Percentiles rank a stretch among this genome's conserved stretches.
Evolutionary conservation across 225 moss, liverwort and hornwort species (phyloP).

Genomic region (Pseudisothecium myosuroides): DNA sequence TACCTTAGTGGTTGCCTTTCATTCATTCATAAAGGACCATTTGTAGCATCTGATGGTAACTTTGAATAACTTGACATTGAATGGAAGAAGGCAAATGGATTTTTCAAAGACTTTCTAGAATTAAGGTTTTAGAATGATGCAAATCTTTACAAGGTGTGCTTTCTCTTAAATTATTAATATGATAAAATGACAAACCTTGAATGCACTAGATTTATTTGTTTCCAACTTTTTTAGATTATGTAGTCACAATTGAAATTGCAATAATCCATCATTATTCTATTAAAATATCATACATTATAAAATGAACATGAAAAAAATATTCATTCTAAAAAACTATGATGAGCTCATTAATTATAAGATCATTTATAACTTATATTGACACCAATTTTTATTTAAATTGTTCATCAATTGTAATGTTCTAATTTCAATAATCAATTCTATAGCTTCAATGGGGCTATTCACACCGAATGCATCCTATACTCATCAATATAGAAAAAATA

Average conservation of each 20-base stretch:
- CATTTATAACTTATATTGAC: background rate
- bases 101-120: background rate
- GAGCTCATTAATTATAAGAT: too few relatives aligned
- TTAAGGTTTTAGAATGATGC: background rate
- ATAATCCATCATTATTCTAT: background rate
- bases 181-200: background rate
- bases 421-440: background rate
- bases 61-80: background rate
- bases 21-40: background rate
- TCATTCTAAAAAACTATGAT: too few relatives aligned
- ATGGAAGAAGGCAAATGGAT: too few relatives aligned
- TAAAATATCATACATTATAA: background rate
- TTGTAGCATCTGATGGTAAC: background rate
- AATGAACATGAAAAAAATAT: background rate
- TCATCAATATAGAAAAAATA: background rate
- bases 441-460: background rate
- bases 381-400: background rate
- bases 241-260: background rate
- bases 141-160: background rate
- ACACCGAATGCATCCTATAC: too few relatives aligned
- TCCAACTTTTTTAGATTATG: background rate
- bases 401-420: background rate
- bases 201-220: background rate
- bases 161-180: background rate
- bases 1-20: background rate